These are phyloP conservation scores for Cicer judaicum DNA, from an alignment of 306 rosid species.

Conservation along the genomic window DNA sequence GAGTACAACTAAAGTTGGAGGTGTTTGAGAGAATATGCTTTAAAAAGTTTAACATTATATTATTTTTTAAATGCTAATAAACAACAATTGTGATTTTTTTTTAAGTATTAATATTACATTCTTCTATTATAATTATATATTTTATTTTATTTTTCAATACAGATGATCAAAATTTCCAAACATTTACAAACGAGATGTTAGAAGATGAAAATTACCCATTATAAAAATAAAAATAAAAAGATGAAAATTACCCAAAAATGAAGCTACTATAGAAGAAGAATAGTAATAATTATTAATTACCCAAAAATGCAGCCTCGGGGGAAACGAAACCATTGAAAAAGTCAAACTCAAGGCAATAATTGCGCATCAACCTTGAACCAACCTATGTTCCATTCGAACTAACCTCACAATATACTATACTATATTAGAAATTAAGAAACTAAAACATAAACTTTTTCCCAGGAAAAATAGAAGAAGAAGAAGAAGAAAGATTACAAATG, in stretches of 20 bases:
- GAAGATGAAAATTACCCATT: background rate
- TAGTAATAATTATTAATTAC: background rate
- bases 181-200: background rate
- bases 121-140: too few relatives aligned
- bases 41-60: too few relatives aligned
- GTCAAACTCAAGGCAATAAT: slow-evolving; percentile 69
- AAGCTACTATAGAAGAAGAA: background rate
- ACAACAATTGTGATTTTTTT: too few relatives aligned
- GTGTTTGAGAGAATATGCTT: too few relatives aligned
- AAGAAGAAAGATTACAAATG: slow-evolving; percentile 50
- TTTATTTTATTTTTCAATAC: too few relatives aligned
- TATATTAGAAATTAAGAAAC: slow-evolving; percentile 45
- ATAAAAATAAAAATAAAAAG: background rate
- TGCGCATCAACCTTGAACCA: slow-evolving; percentile 58
- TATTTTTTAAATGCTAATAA: too few relatives aligned
- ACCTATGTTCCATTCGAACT: slow-evolving; percentile 46
- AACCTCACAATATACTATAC: slow-evolving; percentile 48
- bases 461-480: slow-evolving; percentile 16
- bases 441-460: slow-evolving; percentile 30
- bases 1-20: too few relatives aligned
- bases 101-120: too few relatives aligned
- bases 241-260: background rate
- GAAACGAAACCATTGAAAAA: slow-evolving; percentile 51
- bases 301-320: slow-evolving; percentile 12
- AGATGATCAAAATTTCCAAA: background rate